Base-by-base conservation (phyloP, 2,329 filamentous ascomycete genomes). In the Aspergillus sp. region DNA sequence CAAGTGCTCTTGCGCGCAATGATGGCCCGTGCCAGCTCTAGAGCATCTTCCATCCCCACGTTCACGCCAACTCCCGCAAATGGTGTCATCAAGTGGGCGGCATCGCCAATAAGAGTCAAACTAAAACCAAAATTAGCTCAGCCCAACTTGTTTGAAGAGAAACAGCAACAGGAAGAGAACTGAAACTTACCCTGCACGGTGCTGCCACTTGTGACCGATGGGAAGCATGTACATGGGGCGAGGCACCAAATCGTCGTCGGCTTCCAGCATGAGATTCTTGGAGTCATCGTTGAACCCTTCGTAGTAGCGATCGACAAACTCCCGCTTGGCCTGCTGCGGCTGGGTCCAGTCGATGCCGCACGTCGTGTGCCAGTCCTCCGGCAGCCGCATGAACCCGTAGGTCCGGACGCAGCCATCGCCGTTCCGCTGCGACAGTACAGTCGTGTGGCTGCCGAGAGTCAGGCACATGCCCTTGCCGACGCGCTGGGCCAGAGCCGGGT, bases 21-120 rank as follows among this genome's bases (percentile, higher is more conserved):
- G 32, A 36, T 36, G 32, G 61, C 64, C 15, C 60, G 61, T 2
- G 64, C 57, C 21, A 72, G 52, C 32, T 60, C 39, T 4, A 72
- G 52, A 1, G 70, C 59, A 54, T 73, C 71, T 59, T 54, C 62
- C 67, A 73, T 65, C 4, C 68, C 71, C 11, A 69, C 52, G 50
- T 74, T 74, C 11, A 71, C 71, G 5, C 71, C 71, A 39, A 71
- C 66, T 3, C 70, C 71, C 2, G 69, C 68, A 59, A 69, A 74
- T 1, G 71, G 71, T 13, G 52, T 57, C 71, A 74, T 73, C 19
- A 74, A 54, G 51, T 74, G 70, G 2, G 71, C 70, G 4, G 71
- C 70, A 58, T 74, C 71, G 17, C 71, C 71, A 27, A 73, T 55
- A 1, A 72, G 48, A 2, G 71, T 73, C n/a, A 57, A 60, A 21